A percentile compares a stretch with the other conserved stretches of the same genome.
These are phyloP conservation scores for Chrysosporium queenslandicum DNA, from an alignment of 2,329 filamentous ascomycete species.

Conservation along the genomic window DNA sequence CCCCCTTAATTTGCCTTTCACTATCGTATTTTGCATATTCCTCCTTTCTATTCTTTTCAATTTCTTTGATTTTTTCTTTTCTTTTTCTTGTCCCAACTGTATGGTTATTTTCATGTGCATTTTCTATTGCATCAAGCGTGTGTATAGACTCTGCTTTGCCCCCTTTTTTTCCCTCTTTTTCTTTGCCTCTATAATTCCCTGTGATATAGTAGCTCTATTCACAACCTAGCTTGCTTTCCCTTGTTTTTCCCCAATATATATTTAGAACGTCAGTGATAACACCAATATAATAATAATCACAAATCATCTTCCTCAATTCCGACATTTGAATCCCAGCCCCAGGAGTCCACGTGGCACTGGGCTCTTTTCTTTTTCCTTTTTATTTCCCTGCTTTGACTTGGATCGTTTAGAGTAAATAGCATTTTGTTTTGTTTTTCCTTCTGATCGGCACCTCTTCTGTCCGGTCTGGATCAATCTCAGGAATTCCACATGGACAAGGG, in stretches of 20 bases:
- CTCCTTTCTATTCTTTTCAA: neutral
- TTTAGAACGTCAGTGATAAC: neutral
- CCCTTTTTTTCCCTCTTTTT: neutral
- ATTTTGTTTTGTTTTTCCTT: too few relatives aligned
- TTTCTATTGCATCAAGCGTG: neutral
- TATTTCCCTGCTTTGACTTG: neutral
- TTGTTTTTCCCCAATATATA: too few relatives aligned
- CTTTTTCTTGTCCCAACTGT: neutral
- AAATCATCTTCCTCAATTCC: neutral
- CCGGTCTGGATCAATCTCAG: neutral
- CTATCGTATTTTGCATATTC: neutral
- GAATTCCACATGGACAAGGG: neutral
- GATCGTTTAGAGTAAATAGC: too few relatives aligned
- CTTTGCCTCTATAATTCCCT: neutral
- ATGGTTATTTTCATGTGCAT: neutral
- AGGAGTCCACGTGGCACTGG: slow-evolving; percentile 1
- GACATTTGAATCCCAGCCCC: neutral
- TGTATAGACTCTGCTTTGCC: neutral
- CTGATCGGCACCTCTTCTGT: neutral
- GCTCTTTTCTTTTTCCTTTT: neutral
- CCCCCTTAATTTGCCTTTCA: neutral
- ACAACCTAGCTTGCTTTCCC: too few relatives aligned
- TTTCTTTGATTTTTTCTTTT: neutral
- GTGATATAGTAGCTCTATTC: too few relatives aligned
- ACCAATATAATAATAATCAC: neutral